Conservation (phyloP, 1,139 yeast species). For the Meyerozyma sp. region DNA sequence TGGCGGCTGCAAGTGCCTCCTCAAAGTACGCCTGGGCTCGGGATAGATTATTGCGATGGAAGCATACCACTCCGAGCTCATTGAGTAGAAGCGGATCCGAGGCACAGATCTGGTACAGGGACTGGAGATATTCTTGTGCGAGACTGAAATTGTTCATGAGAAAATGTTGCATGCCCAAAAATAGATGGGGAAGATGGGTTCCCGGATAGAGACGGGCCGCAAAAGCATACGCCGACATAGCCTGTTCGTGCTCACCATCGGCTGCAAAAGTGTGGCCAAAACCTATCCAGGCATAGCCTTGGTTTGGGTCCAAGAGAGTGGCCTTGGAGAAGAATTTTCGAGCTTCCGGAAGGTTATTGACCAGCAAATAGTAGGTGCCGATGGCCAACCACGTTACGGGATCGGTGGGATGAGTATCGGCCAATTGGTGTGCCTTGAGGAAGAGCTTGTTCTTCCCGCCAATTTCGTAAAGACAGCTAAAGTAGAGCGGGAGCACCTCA, state of each 20-base stretch:
- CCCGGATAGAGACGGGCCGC: slow-evolving; percentile 95
- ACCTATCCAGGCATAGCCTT: slow-evolving; percentile 97
- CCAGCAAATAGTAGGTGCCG: slow-evolving; percentile 81
- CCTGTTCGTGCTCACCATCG: slow-evolving; percentile 98
- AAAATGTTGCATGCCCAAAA: slow-evolving; percentile 93
- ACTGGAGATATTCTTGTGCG: slow-evolving; percentile 79
- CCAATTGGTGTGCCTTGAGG: slow-evolving; percentile 76
- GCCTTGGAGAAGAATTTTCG: slow-evolving; percentile 86
- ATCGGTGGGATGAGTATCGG: slow-evolving; percentile 77
- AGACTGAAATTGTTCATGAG: slow-evolving; percentile 78
- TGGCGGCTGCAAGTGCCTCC: slow-evolving; percentile 70
- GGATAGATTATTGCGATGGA: slow-evolving; percentile 64
- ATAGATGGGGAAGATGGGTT: slow-evolving; percentile 83
- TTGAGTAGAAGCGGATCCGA: slow-evolving; percentile 83
- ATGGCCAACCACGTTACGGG: slow-evolving; percentile 91
- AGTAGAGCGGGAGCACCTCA: slow-evolving; percentile 70
- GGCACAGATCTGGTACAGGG: slow-evolving; percentile 74
- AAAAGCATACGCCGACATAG: slow-evolving; percentile 93
- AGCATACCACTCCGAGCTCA: slow-evolving; percentile 87
- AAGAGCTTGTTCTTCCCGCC: slow-evolving; percentile 81
- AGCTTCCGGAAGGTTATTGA: slow-evolving; percentile 73
- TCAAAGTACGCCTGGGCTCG: slow-evolving; percentile 69
- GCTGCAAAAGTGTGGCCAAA: slow-evolving; percentile 97
- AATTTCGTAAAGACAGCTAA: slow-evolving; percentile 81
- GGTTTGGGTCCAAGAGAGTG: slow-evolving; percentile 80